Conservation (phyloP, 257 asterid genomes). For the Verbena officinalis region DNA sequence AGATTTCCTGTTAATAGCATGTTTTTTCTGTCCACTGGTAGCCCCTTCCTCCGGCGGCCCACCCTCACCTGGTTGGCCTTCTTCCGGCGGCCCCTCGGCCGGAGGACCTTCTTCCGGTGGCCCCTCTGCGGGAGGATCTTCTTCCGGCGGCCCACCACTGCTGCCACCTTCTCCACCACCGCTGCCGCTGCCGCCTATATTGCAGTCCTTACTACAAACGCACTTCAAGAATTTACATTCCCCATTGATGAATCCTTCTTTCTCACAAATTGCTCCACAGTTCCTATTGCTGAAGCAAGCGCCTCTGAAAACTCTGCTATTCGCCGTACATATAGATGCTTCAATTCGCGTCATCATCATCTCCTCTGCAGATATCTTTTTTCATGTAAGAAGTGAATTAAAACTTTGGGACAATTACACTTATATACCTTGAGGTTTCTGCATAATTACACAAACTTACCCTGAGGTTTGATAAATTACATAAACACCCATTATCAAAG, state of each 20-base stretch:
- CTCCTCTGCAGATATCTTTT: conserved; percentile 21
- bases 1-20: neutral
- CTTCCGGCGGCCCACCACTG: neutral
- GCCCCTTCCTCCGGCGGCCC: neutral
- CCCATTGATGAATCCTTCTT: conserved; percentile 22
- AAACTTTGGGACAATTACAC: too few relatives aligned
- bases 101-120: conserved; percentile 14
- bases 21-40: neutral
- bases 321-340: conserved; percentile 28
- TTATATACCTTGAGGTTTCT: too few relatives aligned
- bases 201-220: conserved; percentile 21
- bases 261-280: conserved; percentile 29
- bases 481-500: too few relatives aligned
- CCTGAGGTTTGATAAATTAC: too few relatives aligned
- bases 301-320: conserved; percentile 25
- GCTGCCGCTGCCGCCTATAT: neutral
- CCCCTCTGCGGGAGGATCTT: neutral
- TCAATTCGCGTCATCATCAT: conserved; percentile 11
- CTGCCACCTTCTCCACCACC: neutral
- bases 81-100: neutral
- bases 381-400: too few relatives aligned
- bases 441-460: too few relatives aligned
- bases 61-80: neutral
- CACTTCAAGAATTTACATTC: conserved; percentile 22
- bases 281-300: conserved; percentile 23